Evolutionary conservation across 2,329 filamentous ascomycete genomes (phyloP).

Genomic region (Aspergillus clavatus): DNA sequence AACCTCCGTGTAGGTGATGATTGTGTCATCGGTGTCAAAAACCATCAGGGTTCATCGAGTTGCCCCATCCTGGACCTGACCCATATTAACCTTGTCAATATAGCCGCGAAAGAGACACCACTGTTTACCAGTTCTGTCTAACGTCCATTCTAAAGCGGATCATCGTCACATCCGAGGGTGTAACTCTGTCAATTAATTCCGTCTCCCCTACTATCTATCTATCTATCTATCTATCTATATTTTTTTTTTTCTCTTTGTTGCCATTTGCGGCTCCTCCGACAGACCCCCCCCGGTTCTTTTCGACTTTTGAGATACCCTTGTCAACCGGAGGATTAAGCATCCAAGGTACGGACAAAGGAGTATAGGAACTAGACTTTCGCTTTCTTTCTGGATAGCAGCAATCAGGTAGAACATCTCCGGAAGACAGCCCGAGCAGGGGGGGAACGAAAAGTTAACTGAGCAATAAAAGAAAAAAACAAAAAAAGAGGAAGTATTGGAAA

Average conservation of each 20-base stretch:
- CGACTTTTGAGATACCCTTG: conserved; percentile 8
- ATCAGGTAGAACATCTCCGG: too few relatives aligned
- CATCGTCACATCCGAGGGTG: not conserved
- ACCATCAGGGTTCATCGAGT: not conserved
- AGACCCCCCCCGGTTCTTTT: not conserved
- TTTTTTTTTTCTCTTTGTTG: conserved; percentile 1
- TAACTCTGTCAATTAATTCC: too few relatives aligned
- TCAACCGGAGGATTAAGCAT: too few relatives aligned
- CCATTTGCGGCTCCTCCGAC: conserved; percentile 11
- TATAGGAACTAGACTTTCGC: conserved; percentile 8
- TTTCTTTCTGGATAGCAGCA: too few relatives aligned
- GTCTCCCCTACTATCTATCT: too few relatives aligned
- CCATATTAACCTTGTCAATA: conserved; percentile 2
- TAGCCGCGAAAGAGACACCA: not conserved
- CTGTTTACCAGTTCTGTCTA: not conserved
- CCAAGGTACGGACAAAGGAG: too few relatives aligned
- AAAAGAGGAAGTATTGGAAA: conserved; percentile 3
- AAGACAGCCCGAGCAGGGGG: not conserved
- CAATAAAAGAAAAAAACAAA: not conserved
- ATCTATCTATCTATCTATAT: too few relatives aligned
- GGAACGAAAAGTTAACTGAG: conserved; percentile 6
- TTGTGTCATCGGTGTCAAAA: conserved; percentile 4
- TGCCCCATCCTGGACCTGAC: conserved; percentile 1
- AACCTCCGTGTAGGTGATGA: conserved; percentile 1
- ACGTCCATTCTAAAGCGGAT: not conserved